Evolutionary conservation across 176 grass and related monocot genomes (phyloP).

Genomic region (Rhynchospora tenuis): DNA sequence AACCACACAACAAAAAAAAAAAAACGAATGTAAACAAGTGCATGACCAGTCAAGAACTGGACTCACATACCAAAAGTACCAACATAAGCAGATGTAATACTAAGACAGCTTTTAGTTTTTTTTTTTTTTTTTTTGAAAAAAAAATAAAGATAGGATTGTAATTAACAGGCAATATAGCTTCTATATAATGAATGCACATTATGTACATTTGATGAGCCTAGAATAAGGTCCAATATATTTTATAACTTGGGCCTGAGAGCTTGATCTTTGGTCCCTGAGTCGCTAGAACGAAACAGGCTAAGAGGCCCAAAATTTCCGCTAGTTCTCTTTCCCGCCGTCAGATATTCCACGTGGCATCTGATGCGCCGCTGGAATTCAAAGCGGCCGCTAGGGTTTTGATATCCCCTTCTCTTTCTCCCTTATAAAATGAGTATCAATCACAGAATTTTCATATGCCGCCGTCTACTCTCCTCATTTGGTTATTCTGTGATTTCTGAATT

Average conservation of each 20-base stretch:
- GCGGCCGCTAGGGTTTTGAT: slow-evolving; percentile 30
- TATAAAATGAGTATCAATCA: background rate
- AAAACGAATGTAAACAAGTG: too few species aligned
- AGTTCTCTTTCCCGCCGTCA: background rate
- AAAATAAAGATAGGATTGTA: too few species aligned
- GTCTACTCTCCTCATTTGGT: too few species aligned
- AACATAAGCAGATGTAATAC: too few species aligned
- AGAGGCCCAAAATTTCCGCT: background rate
- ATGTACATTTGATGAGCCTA: too few species aligned
- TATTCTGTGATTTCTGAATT: background rate
- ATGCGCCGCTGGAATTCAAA: background rate
- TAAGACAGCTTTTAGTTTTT: too few species aligned
- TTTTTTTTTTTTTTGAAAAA: too few species aligned
- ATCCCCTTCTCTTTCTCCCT: background rate
- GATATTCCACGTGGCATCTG: background rate
- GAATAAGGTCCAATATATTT: background rate
- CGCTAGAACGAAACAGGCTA: background rate
- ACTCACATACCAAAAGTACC: too few species aligned
- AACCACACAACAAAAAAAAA: too few species aligned
- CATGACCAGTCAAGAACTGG: too few species aligned
- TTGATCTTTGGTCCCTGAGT: background rate
- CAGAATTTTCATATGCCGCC: background rate
- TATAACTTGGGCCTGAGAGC: background rate
- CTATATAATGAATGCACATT: background rate
- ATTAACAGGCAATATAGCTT: background rate